Evolutionary conservation across 352 stramenopile species (phyloP), one percentile per base, ranked within the genome.

Genomic region (Blastocystis sp.): DNA sequence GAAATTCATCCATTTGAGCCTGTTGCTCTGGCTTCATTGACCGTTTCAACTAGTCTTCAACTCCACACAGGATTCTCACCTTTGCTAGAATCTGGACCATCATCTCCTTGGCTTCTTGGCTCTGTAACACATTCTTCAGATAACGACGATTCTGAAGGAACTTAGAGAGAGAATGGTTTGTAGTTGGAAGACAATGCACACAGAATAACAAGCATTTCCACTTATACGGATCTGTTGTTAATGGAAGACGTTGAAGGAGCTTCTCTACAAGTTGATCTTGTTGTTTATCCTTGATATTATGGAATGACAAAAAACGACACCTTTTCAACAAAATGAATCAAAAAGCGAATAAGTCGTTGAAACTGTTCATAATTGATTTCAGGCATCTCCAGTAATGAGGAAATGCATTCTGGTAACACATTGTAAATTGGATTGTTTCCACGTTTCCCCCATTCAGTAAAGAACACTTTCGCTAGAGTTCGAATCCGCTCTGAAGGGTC

Each of bases 391-490:
- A n/a, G 98, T 89, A 80, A 96, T 92, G 69, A 94, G 93, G 61
- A 98, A 93, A 90, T 63, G 74, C 97, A 97, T 88, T 99, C 96
- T 7, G 95, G 95, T 7, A 99, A 91, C 86, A 99, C 93, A 90
- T 98, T 99, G 92, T 98, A 99, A 69, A 99, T 95, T 27, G 95
- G 95, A 88, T 97, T 98, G 88, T 95, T 97, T 7, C 93, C 94
- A 61, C 96, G 93, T 89, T 98, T 97, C 51, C 93, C 95, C 3
- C 98, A 90, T 89, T 98, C 95, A 43, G 95, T 92, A 90, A 98
- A 98, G 71, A 99, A 97, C 1, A 98, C 89, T 88, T 94, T 93
- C 16, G 96, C 93, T 77, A 97, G 93, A 78, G 96, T 93, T 16
- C 92, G 92, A 75, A 99, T 97, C 42, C 92, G 89, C 46, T 92